A percentile compares a stretch with the other conserved stretches of the same genome.
Evolutionary conservation across 2,329 filamentous ascomycete genomes (phyloP).

Genomic region (Zasmidium citrigriseum): DNA sequence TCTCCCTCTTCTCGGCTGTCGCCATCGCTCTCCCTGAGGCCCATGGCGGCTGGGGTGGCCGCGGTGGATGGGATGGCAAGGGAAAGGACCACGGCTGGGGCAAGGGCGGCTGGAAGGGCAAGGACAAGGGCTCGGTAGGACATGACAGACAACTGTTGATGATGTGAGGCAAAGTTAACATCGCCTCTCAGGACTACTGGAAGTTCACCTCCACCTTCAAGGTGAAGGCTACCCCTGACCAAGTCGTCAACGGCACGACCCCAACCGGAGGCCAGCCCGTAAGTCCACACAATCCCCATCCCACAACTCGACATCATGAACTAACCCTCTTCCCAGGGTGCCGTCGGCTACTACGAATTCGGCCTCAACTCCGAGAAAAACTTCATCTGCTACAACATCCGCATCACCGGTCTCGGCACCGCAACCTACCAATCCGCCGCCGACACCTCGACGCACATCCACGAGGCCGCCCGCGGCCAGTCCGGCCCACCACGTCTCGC

Average conservation of each 20-base stretch:
- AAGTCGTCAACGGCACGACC: constrained; percentile 50
- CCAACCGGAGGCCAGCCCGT: constrained; percentile 26
- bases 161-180: too few relatives aligned
- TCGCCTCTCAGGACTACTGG: constrained; percentile 8
- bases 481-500: constrained; percentile 55
- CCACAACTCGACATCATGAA: background rate
- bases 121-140: constrained; percentile 10
- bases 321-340: constrained; percentile 46
- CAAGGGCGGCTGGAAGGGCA: constrained; percentile 6
- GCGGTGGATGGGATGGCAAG: constrained; percentile 2
- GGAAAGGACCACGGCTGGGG: constrained; percentile 9
- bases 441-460: constrained; percentile 57
- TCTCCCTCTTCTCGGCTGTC: constrained; percentile 18
- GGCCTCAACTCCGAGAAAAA: constrained; percentile 53
- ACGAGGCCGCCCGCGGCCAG: constrained; percentile 49
- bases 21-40: constrained; percentile 21
- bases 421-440: constrained; percentile 55
- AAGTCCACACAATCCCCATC: background rate
- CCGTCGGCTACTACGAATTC: constrained; percentile 53
- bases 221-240: constrained; percentile 50
- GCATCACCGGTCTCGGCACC: constrained; percentile 48
- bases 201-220: constrained; percentile 53
- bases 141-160: too few relatives aligned
- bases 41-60: constrained; percentile 5
- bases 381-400: constrained; percentile 54